phyloP scores from a whole-genome alignment of 805 yeast genomes.

The Sugiyamaella mastotermitis region DNA sequence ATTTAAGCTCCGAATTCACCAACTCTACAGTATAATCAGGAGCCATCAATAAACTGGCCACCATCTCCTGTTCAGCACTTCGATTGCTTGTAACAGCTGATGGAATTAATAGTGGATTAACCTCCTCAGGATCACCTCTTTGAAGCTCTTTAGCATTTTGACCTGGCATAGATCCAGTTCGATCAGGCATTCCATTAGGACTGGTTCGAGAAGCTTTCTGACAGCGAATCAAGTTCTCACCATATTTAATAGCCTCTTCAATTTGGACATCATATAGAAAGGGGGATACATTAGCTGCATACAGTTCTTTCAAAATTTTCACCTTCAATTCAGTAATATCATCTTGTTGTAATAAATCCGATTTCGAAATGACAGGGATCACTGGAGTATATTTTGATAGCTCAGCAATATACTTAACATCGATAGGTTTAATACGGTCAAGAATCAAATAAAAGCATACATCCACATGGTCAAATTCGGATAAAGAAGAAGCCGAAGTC shows the following conservation, averaged over 20 bases:
- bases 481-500: constrained; percentile 19
- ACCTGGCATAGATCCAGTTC: neutral
- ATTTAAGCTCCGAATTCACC: constrained; percentile 17
- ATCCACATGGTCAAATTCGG: constrained; percentile 22
- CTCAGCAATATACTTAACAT: constrained; percentile 16
- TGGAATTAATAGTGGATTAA: constrained; percentile 17
- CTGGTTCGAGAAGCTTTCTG: constrained; percentile 1
- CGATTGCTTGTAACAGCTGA: constrained; percentile 14
- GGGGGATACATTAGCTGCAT: constrained; percentile 16
- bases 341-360: constrained; percentile 13
- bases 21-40: constrained; percentile 18
- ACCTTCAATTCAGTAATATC: constrained; percentile 15
- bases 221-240: constrained; percentile 3
- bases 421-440: constrained; percentile 15
- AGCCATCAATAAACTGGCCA: constrained; percentile 23
- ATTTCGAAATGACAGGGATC: constrained; percentile 19
- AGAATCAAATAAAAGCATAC: constrained; percentile 21
- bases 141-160: neutral
- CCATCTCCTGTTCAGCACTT: constrained; percentile 17
- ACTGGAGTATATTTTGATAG: constrained; percentile 19
- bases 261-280: constrained; percentile 18
- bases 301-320: constrained; percentile 13
- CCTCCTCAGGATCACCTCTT: neutral
- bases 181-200: neutral
- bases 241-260: constrained; percentile 16